Evolutionary conservation across 1,139 yeast genomes (phyloP).

Genomic region (Sugiyamaella novakii): DNA sequence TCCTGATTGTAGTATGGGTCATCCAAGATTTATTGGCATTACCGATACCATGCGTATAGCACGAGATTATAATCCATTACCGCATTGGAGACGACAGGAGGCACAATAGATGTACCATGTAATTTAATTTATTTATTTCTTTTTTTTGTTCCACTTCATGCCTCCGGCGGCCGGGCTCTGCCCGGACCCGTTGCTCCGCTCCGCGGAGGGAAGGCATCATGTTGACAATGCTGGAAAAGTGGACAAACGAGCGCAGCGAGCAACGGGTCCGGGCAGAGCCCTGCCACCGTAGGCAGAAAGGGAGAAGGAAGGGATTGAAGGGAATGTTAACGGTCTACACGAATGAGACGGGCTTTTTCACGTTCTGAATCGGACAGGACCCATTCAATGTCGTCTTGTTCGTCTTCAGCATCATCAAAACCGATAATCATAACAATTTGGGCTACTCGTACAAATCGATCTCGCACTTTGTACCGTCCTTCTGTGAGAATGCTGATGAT

Average conservation of each 20-base stretch:
- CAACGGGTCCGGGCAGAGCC: conserved; percentile 4
- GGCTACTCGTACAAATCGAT: conserved; percentile 75
- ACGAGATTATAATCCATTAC: conserved; percentile 35
- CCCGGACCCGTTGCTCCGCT: not conserved
- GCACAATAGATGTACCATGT: not conserved
- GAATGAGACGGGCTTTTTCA: conserved; percentile 49
- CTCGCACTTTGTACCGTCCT: conserved; percentile 63
- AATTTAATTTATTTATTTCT: conserved; percentile 4
- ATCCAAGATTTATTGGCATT: conserved; percentile 44
- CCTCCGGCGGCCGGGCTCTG: not conserved
- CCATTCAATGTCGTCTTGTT: conserved; percentile 77
- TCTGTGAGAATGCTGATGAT: conserved; percentile 51
- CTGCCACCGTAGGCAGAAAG: not conserved
- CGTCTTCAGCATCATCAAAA: conserved; percentile 75
- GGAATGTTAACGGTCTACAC: conserved; percentile 29
- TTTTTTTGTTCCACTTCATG: not conserved
- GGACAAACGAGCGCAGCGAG: not conserved
- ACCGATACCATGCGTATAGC: conserved; percentile 41
- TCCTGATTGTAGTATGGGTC: conserved; percentile 47
- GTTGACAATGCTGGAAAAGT: too few relatives aligned
- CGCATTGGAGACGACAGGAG: conserved; percentile 19
- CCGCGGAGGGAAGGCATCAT: too few relatives aligned
- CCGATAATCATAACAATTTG: conserved; percentile 82
- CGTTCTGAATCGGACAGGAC: conserved; percentile 77
- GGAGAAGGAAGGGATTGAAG: not conserved